Evolutionary conservation across 768 basidiomycete genomes (phyloP), one percentile per base, ranked within the genome.

Genomic region (Candolleomyces aberdarensis): DNA sequence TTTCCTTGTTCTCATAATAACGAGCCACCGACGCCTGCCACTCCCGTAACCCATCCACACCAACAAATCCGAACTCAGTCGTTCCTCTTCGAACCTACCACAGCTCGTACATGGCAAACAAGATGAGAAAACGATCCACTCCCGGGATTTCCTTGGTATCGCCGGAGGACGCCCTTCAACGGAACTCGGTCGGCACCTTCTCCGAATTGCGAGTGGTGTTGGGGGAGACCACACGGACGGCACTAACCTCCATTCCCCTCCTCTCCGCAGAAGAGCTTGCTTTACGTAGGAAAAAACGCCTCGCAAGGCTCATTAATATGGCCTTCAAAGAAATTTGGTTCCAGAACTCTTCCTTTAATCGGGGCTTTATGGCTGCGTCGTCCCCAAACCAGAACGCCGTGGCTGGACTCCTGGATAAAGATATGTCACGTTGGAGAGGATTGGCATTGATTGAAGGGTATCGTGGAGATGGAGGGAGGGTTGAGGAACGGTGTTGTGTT

Each of bases 391-490:
- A 76, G 1, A 84, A 88, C 57, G 89, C 86, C 64, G 91, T 91
- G 1, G 83, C 83, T 26, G 95, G 91, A 14, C 78, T 96, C 92
- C 92, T n/a, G 94, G 94, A 51, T 85, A 96, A 15, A 75, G 94
- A 32, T 99, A 2, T 98, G 96, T 76, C 97, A 98, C 71, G 92
- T 99, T 22, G 97, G 96, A 9, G 97, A 98, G 73, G 96, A 96
- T 1, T 94, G 97, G 67, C 94, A 97, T 98, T 96, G 96, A 91
- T 98, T 64, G 96, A 97, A 71, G 92, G 95, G 94, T 46, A 90
- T 98, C 8, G 92, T 96, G 3, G 96, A 98, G 72, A 89, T 98
- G 87, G 97, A 98, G 72, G 94, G 97, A 67, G 86, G 87, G 4
- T 75, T 98, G 56, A 75, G 94, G 64, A 96, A 98, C 72, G 97